Conservation (phyloP, 257 asterid species). For the Ilex aquifolium region DNA sequence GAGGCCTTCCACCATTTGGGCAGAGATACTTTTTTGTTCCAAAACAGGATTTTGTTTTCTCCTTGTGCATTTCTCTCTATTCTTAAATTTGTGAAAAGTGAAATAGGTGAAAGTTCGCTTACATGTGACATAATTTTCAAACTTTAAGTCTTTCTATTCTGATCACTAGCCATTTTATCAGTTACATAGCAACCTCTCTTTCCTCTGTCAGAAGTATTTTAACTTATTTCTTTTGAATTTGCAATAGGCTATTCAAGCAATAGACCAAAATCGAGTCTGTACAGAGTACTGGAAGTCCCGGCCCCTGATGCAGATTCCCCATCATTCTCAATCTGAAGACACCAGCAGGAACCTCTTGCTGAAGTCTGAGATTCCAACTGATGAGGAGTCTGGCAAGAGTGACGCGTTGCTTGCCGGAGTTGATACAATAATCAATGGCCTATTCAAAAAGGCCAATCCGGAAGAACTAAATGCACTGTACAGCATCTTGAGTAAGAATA, state of each 20-base stretch:
- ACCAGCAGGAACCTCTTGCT: conserved; percentile 16
- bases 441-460: conserved; percentile 60
- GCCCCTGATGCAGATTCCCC: conserved; percentile 75
- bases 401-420: conserved; percentile 15
- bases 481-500: conserved; percentile 37
- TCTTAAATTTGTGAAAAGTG: no score
- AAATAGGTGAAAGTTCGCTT: no score
- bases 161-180: no score
- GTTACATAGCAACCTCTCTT: no score
- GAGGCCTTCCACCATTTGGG: no score
- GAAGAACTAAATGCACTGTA: conserved; percentile 67
- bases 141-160: no score
- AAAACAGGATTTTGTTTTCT: no score
- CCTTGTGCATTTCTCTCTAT: no score
- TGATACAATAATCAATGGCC: conserved; percentile 41
- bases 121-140: no score
- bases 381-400: conserved; percentile 21
- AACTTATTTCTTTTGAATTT: not conserved
- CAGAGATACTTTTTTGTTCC: no score
- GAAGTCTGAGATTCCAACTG: conserved; percentile 41
- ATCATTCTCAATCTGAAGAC: conserved; percentile 26
- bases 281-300: conserved; percentile 79
- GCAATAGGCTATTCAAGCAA: conserved; percentile 68
- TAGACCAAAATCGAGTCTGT: conserved; percentile 64
- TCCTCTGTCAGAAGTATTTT: no score